These are phyloP conservation scores for Penicillium argentinense DNA, from an alignment of 495 filamentous ascomycete genomes.

Conservation along the genomic window DNA sequence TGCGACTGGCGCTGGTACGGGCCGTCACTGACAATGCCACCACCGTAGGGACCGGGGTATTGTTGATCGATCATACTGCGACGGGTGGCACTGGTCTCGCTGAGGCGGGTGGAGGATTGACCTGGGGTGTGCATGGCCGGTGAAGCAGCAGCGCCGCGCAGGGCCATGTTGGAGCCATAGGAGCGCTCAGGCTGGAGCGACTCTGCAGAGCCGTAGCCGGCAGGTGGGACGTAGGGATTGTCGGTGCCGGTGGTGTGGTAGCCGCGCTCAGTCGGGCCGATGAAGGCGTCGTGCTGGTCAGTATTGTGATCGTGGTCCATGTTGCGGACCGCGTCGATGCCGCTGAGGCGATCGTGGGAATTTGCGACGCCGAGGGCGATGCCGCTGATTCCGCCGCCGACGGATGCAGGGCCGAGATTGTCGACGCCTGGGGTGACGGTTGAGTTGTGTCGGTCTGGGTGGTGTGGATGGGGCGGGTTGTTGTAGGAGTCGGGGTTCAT, in stretches of 20 bases:
- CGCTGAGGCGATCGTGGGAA: slow-evolving; percentile 69
- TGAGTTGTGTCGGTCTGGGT: slow-evolving; percentile 35
- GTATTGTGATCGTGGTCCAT: slow-evolving; percentile 22
- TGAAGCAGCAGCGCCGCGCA: slow-evolving; percentile 35
- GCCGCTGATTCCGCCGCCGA: slow-evolving; percentile 75
- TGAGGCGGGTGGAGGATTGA: slow-evolving; percentile 31
- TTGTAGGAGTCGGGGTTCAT: slow-evolving; percentile 11
- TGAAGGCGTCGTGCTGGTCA: slow-evolving; percentile 23
- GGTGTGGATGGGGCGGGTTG: slow-evolving; percentile 16
- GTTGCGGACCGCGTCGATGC: slow-evolving; percentile 63
- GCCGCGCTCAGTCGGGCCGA: slow-evolving; percentile 45
- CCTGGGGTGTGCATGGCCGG: slow-evolving; percentile 38
- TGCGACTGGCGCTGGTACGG: slow-evolving; percentile 62
- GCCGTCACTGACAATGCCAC: slow-evolving; percentile 43
- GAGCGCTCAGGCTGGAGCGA: slow-evolving; percentile 31
- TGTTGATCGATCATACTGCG: slow-evolving; percentile 34
- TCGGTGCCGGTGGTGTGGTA: slow-evolving; percentile 45
- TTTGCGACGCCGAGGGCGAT: slow-evolving; percentile 75
- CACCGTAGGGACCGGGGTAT: slow-evolving; percentile 31
- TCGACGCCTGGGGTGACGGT: slow-evolving; percentile 72
- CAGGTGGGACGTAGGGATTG: slow-evolving; percentile 44
- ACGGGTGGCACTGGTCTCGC: slow-evolving; percentile 20
- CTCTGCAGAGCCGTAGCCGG: slow-evolving; percentile 26
- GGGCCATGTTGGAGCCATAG: slow-evolving; percentile 40
- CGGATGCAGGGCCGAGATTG: slow-evolving; percentile 69